phyloP scores from a whole-genome alignment of 73 alveolate genomes.

The Paramecium bursaria region DNA sequence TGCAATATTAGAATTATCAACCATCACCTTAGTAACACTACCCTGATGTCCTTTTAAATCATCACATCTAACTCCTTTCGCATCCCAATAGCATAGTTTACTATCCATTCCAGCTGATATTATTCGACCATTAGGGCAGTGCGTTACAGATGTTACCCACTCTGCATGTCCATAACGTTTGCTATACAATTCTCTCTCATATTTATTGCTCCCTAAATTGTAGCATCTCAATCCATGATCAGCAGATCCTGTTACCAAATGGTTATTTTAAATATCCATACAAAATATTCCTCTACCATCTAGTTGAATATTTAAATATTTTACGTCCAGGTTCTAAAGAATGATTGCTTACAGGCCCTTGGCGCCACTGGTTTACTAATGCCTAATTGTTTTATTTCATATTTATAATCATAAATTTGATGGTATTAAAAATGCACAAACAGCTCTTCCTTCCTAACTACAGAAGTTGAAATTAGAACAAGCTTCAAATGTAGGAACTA shows the following conservation, averaged over 20 bases:
- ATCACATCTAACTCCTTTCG: slow-evolving; percentile 89
- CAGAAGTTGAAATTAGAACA: slow-evolving; percentile 69
- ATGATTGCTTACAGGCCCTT: slow-evolving; percentile 27
- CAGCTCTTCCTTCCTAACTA: slow-evolving; percentile 64
- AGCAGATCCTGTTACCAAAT: slow-evolving; percentile 96
- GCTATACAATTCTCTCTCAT: slow-evolving; percentile 81
- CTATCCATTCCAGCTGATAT: slow-evolving; percentile 98
- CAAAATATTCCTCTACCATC: slow-evolving; percentile 70
- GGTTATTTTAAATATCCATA: slow-evolving; percentile 73
- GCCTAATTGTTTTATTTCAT: background rate
- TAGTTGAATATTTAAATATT: background rate
- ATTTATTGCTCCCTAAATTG: slow-evolving; percentile 71
- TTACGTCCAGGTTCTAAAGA: slow-evolving; percentile 60
- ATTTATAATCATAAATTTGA: slow-evolving; percentile 60
- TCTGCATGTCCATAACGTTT: slow-evolving; percentile 96
- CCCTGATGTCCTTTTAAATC: slow-evolving; percentile 83
- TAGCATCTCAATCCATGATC: slow-evolving; percentile 97
- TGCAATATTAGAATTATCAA: slow-evolving; percentile 80
- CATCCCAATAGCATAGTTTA: slow-evolving; percentile 94
- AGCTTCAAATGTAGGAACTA: slow-evolving; percentile 70
- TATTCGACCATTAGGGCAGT: slow-evolving; percentile 86
- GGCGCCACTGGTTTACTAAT: slow-evolving; percentile 35
- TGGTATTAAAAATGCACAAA: slow-evolving; percentile 70
- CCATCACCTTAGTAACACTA: slow-evolving; percentile 81
- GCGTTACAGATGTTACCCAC: slow-evolving; percentile 96